Percentiles rank a stretch among this genome's conserved stretches.
Conservation (phyloP, 192 early-diverging fungal species). For the Geranomyces variabilis region DNA sequence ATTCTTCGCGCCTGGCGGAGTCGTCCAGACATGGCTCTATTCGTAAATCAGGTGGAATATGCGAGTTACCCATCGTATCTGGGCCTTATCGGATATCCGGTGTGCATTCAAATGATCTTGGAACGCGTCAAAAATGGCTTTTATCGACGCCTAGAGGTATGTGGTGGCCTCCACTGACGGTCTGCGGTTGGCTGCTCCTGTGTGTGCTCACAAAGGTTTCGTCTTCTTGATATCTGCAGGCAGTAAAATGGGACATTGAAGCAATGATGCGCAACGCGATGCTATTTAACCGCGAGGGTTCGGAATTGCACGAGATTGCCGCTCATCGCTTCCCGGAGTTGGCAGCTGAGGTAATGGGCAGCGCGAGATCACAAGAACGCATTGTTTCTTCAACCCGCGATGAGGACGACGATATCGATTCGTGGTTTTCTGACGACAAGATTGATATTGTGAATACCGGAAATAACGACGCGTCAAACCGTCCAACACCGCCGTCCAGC, state of each 20-base stretch:
- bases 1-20: constrained; percentile 10
- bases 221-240: constrained; percentile 4
- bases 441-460: too few relatives aligned
- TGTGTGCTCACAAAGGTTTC: too few relatives aligned
- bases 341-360: constrained; percentile 15
- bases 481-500: too few relatives aligned
- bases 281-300: constrained; percentile 19
- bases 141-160: constrained; percentile 37
- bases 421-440: too few relatives aligned
- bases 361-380: not conserved
- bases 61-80: constrained; percentile 36
- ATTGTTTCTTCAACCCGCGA: not conserved
- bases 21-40: constrained; percentile 19
- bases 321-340: not conserved
- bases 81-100: constrained; percentile 28
- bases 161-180: not conserved
- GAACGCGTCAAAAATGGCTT: constrained; percentile 29
- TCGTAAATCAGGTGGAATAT: constrained; percentile 27
- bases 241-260: constrained; percentile 29
- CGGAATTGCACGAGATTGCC: constrained; percentile 17
- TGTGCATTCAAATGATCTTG: constrained; percentile 29
- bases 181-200: too few relatives aligned
- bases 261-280: constrained; percentile 22
- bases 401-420: not conserved
- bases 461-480: too few relatives aligned